Evolutionary conservation across 257 asterid species (phyloP).

Genomic region (Fraxinus americana): DNA sequence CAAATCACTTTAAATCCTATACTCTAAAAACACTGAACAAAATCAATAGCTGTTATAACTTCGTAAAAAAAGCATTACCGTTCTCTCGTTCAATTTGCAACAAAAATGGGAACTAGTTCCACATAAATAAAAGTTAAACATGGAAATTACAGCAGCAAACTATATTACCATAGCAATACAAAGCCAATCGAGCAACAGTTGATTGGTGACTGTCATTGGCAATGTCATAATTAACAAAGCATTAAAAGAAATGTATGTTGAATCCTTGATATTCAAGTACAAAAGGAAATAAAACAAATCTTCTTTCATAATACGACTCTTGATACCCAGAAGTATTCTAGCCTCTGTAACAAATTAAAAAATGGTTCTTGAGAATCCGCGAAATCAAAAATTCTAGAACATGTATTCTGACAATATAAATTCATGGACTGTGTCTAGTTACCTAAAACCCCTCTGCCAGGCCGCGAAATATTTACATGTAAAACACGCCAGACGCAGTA

Average conservation of each 20-base stretch:
- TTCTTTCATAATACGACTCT: conserved; percentile 46
- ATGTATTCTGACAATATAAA: conserved; percentile 1
- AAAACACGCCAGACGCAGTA: conserved; percentile 42
- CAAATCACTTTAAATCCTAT: neutral
- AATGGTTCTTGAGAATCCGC: conserved; percentile 38
- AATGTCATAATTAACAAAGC: neutral
- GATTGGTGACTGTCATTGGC: neutral
- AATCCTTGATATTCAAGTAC: conserved; percentile 25
- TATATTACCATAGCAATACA: neutral
- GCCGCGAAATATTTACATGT: conserved; percentile 62
- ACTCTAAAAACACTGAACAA: neutral
- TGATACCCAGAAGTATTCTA: conserved; percentile 37
- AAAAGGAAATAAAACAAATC: conserved; percentile 23
- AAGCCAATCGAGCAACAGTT: neutral
- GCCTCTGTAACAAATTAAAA: conserved; percentile 42
- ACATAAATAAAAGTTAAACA: neutral
- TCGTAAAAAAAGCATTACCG: neutral
- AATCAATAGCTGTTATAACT: neutral
- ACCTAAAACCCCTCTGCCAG: conserved; percentile 38
- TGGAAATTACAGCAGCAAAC: neutral
- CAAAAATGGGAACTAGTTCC: neutral
- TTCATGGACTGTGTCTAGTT: conserved; percentile 23
- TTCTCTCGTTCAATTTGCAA: neutral
- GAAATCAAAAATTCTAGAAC: conserved; percentile 35
- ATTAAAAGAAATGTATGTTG: neutral